Evolutionary conservation across 371 early-diverging fungal genomes (phyloP).

Genomic region (Saksenaea vasiformis): DNA sequence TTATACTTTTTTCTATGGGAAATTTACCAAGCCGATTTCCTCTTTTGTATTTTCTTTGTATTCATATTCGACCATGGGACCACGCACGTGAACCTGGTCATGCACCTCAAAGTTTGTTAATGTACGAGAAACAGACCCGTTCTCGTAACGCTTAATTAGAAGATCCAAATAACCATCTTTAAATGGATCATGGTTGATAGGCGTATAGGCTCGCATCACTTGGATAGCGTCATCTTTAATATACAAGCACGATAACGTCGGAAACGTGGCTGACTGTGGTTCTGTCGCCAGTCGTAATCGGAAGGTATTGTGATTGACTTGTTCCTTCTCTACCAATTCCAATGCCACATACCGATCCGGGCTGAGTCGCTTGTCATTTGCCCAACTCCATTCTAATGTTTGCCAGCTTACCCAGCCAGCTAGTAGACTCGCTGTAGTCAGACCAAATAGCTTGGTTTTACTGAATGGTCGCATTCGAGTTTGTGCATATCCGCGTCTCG

Average conservation of each 20-base stretch:
- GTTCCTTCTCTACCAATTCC: slow-evolving; percentile 23
- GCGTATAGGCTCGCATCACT: slow-evolving; percentile 69
- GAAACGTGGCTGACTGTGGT: slow-evolving; percentile 18
- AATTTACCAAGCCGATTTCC: slow-evolving; percentile 67
- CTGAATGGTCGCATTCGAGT: background rate
- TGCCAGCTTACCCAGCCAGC: background rate
- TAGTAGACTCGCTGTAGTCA: background rate
- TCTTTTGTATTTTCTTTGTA: slow-evolving; percentile 39
- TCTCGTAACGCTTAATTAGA: slow-evolving; percentile 60
- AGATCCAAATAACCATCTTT: slow-evolving; percentile 58
- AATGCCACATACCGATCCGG: slow-evolving; percentile 32
- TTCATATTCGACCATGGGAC: slow-evolving; percentile 61
- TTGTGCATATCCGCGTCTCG: background rate
- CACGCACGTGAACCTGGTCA: slow-evolving; percentile 55
- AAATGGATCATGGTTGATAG: slow-evolving; percentile 50
- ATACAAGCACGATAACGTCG: slow-evolving; percentile 55
- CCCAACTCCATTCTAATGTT: slow-evolving; percentile 50
- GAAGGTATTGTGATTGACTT: slow-evolving; percentile 36
- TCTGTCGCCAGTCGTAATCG: slow-evolving; percentile 32
- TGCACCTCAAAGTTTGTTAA: slow-evolving; percentile 42
- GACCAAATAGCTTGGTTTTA: background rate
- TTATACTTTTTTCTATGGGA: background rate
- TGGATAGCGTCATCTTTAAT: slow-evolving; percentile 71
- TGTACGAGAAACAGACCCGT: slow-evolving; percentile 57
- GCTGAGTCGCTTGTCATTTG: slow-evolving; percentile 14